Conservation (phyloP, 2,329 filamentous ascomycete species). For the Fusarium dlaminii region DNA sequence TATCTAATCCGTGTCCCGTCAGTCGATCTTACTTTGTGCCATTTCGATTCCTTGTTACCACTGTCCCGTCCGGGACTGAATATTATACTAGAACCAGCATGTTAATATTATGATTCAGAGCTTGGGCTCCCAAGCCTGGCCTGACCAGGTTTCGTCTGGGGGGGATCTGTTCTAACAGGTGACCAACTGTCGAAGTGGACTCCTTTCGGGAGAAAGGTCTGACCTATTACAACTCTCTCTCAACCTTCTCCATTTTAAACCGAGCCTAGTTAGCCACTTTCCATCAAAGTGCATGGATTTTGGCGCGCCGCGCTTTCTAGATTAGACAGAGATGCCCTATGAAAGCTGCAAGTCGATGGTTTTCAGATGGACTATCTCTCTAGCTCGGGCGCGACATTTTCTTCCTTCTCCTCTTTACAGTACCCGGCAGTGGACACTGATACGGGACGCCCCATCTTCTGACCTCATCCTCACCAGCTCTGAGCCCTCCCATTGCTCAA, state of each 20-base stretch:
- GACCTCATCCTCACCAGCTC: slow-evolving; percentile 30
- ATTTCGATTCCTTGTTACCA: slow-evolving; percentile 17
- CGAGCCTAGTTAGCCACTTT: slow-evolving; percentile 21
- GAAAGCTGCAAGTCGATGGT: slow-evolving; percentile 37
- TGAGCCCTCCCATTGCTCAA: slow-evolving; percentile 28
- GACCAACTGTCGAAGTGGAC: slow-evolving; percentile 39
- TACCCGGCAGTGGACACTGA: slow-evolving; percentile 19
- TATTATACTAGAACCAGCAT: slow-evolving; percentile 28
- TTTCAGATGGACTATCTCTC: slow-evolving; percentile 32
- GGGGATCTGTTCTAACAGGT: slow-evolving; percentile 43
- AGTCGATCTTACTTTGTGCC: slow-evolving; percentile 41
- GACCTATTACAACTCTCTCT: slow-evolving; percentile 29
- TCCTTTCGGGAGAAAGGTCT: slow-evolving; percentile 35
- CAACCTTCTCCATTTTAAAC: slow-evolving; percentile 34
- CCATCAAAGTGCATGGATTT: slow-evolving; percentile 40
- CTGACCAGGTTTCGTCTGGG: slow-evolving; percentile 38
- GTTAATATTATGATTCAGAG: slow-evolving; percentile 31
- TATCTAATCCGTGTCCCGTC: slow-evolving; percentile 40
- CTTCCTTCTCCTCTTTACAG: slow-evolving; percentile 19
- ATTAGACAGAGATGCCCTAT: slow-evolving; percentile 33
- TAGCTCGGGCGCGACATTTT: slow-evolving; percentile 35
- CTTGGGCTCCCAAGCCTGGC: slow-evolving; percentile 14
- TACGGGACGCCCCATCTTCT: slow-evolving; percentile 32
- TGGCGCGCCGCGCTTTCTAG: slow-evolving; percentile 27
- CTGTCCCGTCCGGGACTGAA: slow-evolving; percentile 20